Base-by-base conservation (phyloP, 73 alveolate genomes). In the Stentor coeruleus region DNA sequence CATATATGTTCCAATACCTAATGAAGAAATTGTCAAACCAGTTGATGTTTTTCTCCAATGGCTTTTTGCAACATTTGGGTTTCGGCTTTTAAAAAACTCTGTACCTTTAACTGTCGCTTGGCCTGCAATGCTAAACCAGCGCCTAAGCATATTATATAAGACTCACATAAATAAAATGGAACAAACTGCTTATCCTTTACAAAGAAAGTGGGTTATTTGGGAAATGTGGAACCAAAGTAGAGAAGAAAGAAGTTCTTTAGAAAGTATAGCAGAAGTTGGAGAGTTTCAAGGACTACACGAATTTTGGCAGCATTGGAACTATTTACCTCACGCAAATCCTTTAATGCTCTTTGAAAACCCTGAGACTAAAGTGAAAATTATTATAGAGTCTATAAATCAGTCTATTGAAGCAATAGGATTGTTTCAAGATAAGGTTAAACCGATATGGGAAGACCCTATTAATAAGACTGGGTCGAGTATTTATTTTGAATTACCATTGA, bases 1-100 rank as follows among this genome's bases (percentile, higher is more conserved):
- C 38, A 87, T 79, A 86, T 92, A 94, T 2, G 97, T 84, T 26
- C 99, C 99, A 28, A 92, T 76, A 3, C 99, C 99, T 11, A 94
- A 60, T n/a, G 94, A 76, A 0, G 93, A 73, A 60, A 92, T 74
- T 30, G 80, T 74, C 11, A 94, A 42, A 39, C 83, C 90, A n/a
- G n/a, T 20, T 28, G n/a, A 26, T 66, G 39, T 28, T 33, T 20
- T 66, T 66, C 79, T 20, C 79, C 79, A 66, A 33, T 66, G 36
- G 14, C 49, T 28, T 2, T 66, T 40, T 14, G 37, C 42, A 66
- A 33, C 39, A 20, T 33, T 66, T 66, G n/a, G 79, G 39, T 66
- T 66, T 33, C 79, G n/a, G 37, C n/a, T 20, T 66, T 37, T 28
- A 66, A 20, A 66, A 1, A 11, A 31, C 14, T 66, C 36, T 26